phyloP scores from a whole-genome alignment of 345 rosid genomes.

The Heritiera littoralis region DNA sequence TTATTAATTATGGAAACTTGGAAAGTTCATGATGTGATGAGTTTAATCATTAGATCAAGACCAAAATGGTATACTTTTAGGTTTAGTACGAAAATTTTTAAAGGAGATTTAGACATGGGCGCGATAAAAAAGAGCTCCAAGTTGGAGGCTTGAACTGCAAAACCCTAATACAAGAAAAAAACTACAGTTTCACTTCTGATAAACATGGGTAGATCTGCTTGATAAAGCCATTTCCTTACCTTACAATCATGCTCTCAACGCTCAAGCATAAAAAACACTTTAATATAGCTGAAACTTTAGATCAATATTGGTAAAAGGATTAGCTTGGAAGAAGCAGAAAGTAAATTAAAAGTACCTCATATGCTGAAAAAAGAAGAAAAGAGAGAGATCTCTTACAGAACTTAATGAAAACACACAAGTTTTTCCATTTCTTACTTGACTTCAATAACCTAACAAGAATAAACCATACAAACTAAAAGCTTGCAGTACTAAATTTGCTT shows the following conservation, averaged over 20 bases:
- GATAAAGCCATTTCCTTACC: constrained; percentile 9
- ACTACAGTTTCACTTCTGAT: neutral
- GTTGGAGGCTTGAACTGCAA: neutral
- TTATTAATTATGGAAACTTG: neutral
- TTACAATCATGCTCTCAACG: neutral
- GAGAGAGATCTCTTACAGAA: constrained; percentile 6
- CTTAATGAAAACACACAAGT: neutral
- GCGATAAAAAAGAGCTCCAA: neutral
- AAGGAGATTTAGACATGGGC: neutral
- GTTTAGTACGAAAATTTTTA: neutral
- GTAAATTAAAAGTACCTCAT: neutral
- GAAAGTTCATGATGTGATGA: constrained; percentile 8
- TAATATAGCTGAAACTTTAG: constrained; percentile 8
- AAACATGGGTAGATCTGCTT: constrained; percentile 22
- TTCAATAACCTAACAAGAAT: neutral
- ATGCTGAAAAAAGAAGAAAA: neutral
- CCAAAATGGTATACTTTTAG: neutral
- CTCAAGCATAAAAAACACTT: neutral
- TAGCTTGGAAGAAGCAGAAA: neutral
- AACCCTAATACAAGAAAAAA: constrained; percentile 20
- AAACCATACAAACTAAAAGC: constrained; percentile 6
- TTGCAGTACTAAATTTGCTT: constrained; percentile 1
- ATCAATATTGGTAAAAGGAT: neutral
- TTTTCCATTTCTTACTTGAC: neutral
- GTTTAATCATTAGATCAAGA: neutral